Base-by-base conservation (phyloP, 2,329 filamentous ascomycete genomes). In the Neoarthrinium moseri region DNA sequence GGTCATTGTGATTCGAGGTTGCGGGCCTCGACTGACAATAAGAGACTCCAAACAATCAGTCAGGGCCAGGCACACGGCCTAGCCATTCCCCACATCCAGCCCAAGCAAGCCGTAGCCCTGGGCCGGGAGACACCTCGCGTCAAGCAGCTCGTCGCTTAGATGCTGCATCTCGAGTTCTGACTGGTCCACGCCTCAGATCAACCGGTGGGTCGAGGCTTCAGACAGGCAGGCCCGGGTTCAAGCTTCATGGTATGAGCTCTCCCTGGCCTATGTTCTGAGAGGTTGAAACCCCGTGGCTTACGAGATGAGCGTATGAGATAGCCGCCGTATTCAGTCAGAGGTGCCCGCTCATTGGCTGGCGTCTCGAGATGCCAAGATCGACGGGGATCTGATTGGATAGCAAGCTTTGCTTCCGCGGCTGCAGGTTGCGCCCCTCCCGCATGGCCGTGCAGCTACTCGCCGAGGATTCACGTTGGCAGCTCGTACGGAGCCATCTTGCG, bases 281-380 rank as follows among this genome's bases (percentile, higher is more conserved):
- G 54, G 55, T 49, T 39, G 48, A 52, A 53, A 50, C 44, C 37
- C 61, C 56, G 58, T 58, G 43, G 47, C 49, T 46, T 49, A 43
- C 54, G 53, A 59, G 54, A 55, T 56, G 55, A 55, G 50, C 37
- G 58, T 60, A 57, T 54, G 59, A 60, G 49, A 52, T 63, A 63
- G 58, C 54, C 60, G 60, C 60, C 57, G 48, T 52, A 43, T 46
- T 43, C 42, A 32, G 35, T 45, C 12, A 47, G 46, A 33, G 32
- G 18, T 46, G 42, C 7, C 21, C 15, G 40, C 40, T 49, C 32
- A 62, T 62, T 62, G 60, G 60, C 29, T 23, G 24, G 37, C 34
- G 22, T 17, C 35, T 45, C 18, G 15, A 18, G 18, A 34, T 51
- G 56, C 53, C 59, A 60, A 53, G 34, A 34, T 37, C 29, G 35